Conservation (phyloP, 2,329 filamentous ascomycete species). For the Macrophomina phaseolina region DNA sequence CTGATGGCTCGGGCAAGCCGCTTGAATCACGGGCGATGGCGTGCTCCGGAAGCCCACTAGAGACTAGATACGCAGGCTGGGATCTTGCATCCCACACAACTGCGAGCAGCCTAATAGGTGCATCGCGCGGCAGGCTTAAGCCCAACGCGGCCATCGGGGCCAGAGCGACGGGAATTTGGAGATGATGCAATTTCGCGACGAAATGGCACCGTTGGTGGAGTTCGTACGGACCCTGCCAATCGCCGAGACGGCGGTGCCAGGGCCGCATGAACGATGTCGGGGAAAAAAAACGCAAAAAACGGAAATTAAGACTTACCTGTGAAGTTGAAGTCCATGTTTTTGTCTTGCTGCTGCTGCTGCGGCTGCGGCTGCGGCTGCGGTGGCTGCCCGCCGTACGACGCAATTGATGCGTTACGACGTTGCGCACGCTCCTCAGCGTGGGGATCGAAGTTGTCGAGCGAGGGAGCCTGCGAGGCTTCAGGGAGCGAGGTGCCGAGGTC, state of each 20-base stretch:
- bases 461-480: constrained; percentile 28
- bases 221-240: constrained; percentile 21
- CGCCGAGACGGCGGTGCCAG: constrained; percentile 27
- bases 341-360: constrained; percentile 26
- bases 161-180: constrained; percentile 18
- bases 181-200: constrained; percentile 24
- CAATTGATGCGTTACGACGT: constrained; percentile 29
- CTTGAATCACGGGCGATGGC: constrained; percentile 39
- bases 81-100: constrained; percentile 27
- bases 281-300: constrained; percentile 23
- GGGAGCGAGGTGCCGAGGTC: constrained; percentile 52
- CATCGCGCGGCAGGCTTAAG: constrained; percentile 26
- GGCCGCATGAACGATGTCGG: constrained; percentile 22
- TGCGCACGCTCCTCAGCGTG: constrained; percentile 34
- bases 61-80: constrained; percentile 23
- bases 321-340: constrained; percentile 42
- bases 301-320: constrained; percentile 39
- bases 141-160: constrained; percentile 17
- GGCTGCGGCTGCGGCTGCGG: background rate
- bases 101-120: constrained; percentile 24
- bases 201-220: constrained; percentile 23
- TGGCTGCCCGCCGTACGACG: constrained; percentile 26
- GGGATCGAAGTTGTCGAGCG: constrained; percentile 37
- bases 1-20: constrained; percentile 13
- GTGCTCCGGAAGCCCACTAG: constrained; percentile 39